Evolutionary conservation across 2,329 filamentous ascomycete species (phyloP).

Genomic region (Herpotrichia juniperi): DNA sequence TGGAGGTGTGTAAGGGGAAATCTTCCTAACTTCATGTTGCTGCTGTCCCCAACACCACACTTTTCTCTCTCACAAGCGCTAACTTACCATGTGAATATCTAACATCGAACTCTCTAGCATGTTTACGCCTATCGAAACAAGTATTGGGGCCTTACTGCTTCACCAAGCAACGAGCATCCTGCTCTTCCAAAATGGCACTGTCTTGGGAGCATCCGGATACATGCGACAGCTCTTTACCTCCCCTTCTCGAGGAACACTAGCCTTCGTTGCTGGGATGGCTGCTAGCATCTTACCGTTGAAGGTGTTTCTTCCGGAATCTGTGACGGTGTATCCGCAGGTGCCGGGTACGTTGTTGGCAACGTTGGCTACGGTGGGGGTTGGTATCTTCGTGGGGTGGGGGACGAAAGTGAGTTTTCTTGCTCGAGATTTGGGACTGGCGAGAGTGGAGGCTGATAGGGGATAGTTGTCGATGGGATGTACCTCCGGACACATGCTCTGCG

Average conservation of each 20-base stretch:
- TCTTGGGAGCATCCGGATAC: constrained; percentile 58
- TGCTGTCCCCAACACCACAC: background rate
- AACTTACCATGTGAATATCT: background rate
- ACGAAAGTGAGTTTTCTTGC: constrained; percentile 52
- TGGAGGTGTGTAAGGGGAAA: background rate
- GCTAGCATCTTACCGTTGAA: constrained; percentile 52
- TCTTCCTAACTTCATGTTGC: background rate
- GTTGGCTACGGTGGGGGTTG: constrained; percentile 49
- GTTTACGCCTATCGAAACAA: constrained; percentile 61
- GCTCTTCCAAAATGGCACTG: constrained; percentile 57
- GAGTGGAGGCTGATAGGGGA: constrained; percentile 3
- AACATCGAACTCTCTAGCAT: constrained; percentile 42
- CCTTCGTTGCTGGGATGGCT: constrained; percentile 54
- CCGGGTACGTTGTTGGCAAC: constrained; percentile 42
- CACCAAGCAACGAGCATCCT: constrained; percentile 58
- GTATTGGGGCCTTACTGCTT: constrained; percentile 57
- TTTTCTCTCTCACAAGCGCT: background rate
- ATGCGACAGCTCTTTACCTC: constrained; percentile 49
- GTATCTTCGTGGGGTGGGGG: constrained; percentile 57
- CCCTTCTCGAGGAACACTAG: constrained; percentile 50
- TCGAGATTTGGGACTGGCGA: background rate
- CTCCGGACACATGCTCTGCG: constrained; percentile 63
- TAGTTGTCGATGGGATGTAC: constrained; percentile 55
- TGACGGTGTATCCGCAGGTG: constrained; percentile 50
- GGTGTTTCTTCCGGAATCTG: constrained; percentile 50